Conservation (phyloP, 306 rosid genomes). For the Hippophae gyantsensis region DNA sequence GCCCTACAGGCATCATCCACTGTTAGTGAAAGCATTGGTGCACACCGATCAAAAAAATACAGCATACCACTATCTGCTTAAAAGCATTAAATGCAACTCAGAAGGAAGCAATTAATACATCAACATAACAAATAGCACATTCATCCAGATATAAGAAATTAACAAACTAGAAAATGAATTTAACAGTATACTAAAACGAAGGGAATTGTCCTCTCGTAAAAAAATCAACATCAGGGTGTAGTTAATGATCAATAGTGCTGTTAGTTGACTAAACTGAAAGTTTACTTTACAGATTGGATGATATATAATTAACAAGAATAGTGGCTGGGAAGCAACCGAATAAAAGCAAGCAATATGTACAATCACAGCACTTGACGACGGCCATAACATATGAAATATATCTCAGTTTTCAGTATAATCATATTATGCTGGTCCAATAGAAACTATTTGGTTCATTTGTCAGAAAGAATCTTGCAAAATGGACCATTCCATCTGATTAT, state of each 20-base stretch:
- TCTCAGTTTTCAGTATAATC: too few species aligned
- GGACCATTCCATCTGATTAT: neutral
- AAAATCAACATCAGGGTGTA: neutral
- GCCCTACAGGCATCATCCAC: conserved; percentile 43
- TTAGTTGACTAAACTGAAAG: neutral
- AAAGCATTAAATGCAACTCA: neutral
- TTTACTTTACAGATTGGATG: too few species aligned
- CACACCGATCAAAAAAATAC: conserved; percentile 6
- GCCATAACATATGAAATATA: too few species aligned
- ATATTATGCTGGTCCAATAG: neutral
- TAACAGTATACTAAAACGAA: neutral
- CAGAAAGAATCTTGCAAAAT: neutral
- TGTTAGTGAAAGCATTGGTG: conserved; percentile 5
- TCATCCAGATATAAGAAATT: neutral
- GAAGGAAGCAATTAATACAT: conserved; percentile 2
- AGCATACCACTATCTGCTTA: conserved; percentile 1
- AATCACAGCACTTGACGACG: too few species aligned
- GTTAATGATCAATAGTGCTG: neutral
- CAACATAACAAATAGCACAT: neutral
- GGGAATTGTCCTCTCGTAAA: neutral
- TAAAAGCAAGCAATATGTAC: too few species aligned
- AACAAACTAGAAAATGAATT: neutral
- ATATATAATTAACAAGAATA: too few species aligned
- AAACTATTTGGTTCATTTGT: neutral
- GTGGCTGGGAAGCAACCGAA: too few species aligned